Evolutionary conservation across 805 yeast species (phyloP).

Genomic region (Kodamaea nitidulidarum): DNA sequence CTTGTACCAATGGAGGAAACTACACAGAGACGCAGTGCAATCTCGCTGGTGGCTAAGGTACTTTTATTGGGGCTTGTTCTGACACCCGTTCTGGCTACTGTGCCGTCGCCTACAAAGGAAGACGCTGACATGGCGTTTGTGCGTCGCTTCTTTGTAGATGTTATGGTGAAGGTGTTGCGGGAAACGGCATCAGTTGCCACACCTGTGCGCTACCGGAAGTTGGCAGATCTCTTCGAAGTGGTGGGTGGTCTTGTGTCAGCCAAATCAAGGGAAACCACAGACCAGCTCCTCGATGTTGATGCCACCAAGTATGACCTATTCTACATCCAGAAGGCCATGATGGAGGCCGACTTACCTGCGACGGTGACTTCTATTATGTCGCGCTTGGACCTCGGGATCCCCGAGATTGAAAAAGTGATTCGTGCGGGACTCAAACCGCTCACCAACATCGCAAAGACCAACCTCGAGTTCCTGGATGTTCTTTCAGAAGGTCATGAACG

Average conservation of each 20-base stretch:
- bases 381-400: conserved; percentile 69
- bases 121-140: conserved; percentile 72
- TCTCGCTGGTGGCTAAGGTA: conserved; percentile 60
- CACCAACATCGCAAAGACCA: conserved; percentile 51
- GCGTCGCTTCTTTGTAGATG: conserved; percentile 69
- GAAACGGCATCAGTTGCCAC: conserved; percentile 39
- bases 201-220: conserved; percentile 29
- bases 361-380: conserved; percentile 59
- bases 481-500: conserved; percentile 37
- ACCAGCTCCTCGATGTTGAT: conserved; percentile 43
- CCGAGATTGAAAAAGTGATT: conserved; percentile 58
- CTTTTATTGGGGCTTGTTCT: conserved; percentile 63
- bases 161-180: conserved; percentile 56
- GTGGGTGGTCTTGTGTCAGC: conserved; percentile 42
- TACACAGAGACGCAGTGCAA: conserved; percentile 31
- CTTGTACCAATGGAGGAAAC: conserved; percentile 8
- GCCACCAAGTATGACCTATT: conserved; percentile 58
- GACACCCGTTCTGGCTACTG: conserved; percentile 46
- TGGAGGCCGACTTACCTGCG: conserved; percentile 61
- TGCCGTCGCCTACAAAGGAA: conserved; percentile 42
- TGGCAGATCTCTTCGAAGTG: conserved; percentile 51
- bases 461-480: conserved; percentile 56
- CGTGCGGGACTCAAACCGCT: conserved; percentile 58
- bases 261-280: conserved; percentile 36
- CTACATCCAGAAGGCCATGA: conserved; percentile 58